These are phyloP conservation scores for Plantago major DNA, from an alignment of 257 asterid species.

Conservation along the genomic window DNA sequence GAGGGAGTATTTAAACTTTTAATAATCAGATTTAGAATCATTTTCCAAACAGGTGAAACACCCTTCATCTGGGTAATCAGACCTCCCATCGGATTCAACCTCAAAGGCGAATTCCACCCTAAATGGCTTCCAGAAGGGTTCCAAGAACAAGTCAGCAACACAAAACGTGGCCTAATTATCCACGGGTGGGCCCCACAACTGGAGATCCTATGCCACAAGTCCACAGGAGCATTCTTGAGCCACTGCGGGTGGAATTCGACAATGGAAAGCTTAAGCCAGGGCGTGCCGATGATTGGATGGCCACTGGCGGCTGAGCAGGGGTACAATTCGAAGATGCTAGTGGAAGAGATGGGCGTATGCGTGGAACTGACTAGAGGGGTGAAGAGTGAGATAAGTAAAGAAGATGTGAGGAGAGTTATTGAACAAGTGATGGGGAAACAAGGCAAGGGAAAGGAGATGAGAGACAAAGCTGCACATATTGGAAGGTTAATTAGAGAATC, in stretches of 20 bases:
- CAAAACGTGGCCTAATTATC: slow-evolving; percentile 51
- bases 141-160: slow-evolving; percentile 28
- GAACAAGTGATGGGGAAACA: slow-evolving; percentile 43
- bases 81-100: slow-evolving; percentile 65
- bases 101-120: slow-evolving; percentile 43
- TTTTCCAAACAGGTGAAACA: neutral
- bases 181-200: slow-evolving; percentile 92
- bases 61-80: slow-evolving; percentile 78
- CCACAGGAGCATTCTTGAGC: slow-evolving; percentile 68
- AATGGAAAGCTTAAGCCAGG: slow-evolving; percentile 84
- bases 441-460: slow-evolving; percentile 56
- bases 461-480: slow-evolving; percentile 47
- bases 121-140: slow-evolving; percentile 76
- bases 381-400: slow-evolving; percentile 32
- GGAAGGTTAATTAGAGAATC: slow-evolving; percentile 52
- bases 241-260: slow-evolving; percentile 96
- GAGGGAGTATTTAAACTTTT: no score
- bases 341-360: slow-evolving; percentile 77
- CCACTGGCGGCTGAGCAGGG: slow-evolving; percentile 93
- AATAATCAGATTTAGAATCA: no score
- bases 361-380: slow-evolving; percentile 56
- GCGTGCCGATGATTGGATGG: slow-evolving; percentile 91
- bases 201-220: slow-evolving; percentile 70
- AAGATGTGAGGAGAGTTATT: slow-evolving; percentile 60
- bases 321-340: slow-evolving; percentile 72